Base-by-base conservation (phyloP, 441 rosid genomes). In the Rhodomyrtus psidioides region DNA sequence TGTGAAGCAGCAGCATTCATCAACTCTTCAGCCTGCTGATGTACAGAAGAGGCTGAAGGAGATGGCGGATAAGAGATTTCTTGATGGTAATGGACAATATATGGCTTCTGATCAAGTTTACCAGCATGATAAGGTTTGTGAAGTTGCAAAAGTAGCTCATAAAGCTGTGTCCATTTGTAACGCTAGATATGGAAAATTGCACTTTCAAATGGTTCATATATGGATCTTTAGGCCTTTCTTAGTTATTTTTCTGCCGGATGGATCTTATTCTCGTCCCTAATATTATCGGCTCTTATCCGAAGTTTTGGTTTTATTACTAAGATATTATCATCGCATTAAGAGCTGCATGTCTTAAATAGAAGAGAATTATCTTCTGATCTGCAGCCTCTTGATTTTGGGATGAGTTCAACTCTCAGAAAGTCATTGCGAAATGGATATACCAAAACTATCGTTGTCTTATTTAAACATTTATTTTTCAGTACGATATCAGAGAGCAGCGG, bases 11-110 rank as follows among this genome's bases (percentile, higher is more conserved):
- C 95, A 92, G 84, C 98, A 95, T 89, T 92, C 98, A 17, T 95
- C 99, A 82, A 90, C 84, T 88, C 94, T 95, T 86, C 95, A 91
- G 86, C 95, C 98, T 81, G 94, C 93, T 89, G 99, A 95, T 87
- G 85, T 98, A 79, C 98, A 95, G 87, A 92, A 90, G 91, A 91
- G 91, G 90, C 86, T 98, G 86, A 94, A 96, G 90, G 97, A 96
- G 85, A 94, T 93, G 91, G 98, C 98, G 28, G 99, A 98, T 92
- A 94, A 94, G 91, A 95, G 97, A 89, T 98, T 98, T 89, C 58
- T 91, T 82, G 95, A 94, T 89, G 84, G 92, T 56, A 89, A 86
- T 83, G 95, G 89, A 87, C 94, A 87, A 83, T 87, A 88, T 84
- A 88, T 91, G 89, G 86, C 91, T 81, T 90, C 96, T 53, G 95